Evolutionary conservation across 225 moss, liverwort and hornwort species (phyloP), one percentile per base, ranked within the genome.

Genomic region (Polytrichum commune): DNA sequence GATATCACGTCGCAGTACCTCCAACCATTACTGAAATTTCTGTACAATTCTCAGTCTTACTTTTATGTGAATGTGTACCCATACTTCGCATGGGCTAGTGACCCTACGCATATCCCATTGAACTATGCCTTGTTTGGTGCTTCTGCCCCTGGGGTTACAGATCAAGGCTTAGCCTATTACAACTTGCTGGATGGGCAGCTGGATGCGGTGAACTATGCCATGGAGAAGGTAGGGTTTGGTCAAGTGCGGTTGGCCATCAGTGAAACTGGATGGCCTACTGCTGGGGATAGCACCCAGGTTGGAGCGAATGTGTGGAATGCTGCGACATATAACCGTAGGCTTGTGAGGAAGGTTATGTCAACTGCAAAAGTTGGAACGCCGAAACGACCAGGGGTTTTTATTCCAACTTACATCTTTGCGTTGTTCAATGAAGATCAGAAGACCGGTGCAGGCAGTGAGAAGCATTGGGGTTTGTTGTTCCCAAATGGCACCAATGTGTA

Each of bases 181-280:
- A 92, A 89, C 68, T 76, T 96, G 73, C 68, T 93, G 70, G 96
- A 96, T 54, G 96, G 81, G 1, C 96, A 96, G 80, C 80, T 93
- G 1, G 96, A 96, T 67, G 96, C 92, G 0, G 84, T 96, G 13
- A 77, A 90, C 76, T 77, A 89, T 5, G 96, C 93, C 30, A 79
- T 90, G n/a, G 86, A 75, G 32, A 86, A 83, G 61, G 54, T 83
- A 25, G 96, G 96, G 2, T 93, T 81, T 35, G 88, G 80, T 10
- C 83, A 89, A 0, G 85, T 93, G 8, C 84, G 90, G 60, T 35
- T 96, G 0, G 85, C 90, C 7, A 85, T 96, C 23, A 87, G 92
- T 5, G 96, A 96, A 73, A 96, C 96, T 0, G 96, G 96, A 20
- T 96, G 96, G 96, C 92, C 96, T 0, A 85, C 90, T 0, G 83